Conservation (phyloP, 345 rosid species). For the Eucalyptus cladocalyx region DNA sequence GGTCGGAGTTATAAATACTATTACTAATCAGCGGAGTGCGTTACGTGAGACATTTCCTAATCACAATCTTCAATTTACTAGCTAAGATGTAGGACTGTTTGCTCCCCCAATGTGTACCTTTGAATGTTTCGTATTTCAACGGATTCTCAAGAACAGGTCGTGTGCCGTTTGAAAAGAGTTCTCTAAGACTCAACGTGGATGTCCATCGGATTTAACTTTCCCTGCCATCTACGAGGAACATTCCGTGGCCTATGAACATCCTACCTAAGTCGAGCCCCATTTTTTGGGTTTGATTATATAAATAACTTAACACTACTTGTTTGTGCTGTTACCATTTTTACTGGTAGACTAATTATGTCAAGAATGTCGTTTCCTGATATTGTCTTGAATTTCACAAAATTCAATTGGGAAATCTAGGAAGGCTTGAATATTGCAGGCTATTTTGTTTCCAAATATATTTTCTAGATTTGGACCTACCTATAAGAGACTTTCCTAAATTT, state of each 20-base stretch:
- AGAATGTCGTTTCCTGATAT: no score
- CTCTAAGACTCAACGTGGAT: background rate
- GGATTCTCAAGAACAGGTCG: background rate
- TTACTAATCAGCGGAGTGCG: background rate
- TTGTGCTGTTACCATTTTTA: fast-evolving
- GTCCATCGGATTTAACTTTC: background rate
- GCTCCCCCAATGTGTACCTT: background rate
- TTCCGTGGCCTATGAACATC: background rate
- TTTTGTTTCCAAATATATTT: no score
- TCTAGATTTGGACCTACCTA: no score
- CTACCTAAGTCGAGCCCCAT: background rate
- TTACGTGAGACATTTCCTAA: background rate
- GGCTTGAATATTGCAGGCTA: no score
- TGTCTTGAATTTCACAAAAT: no score
- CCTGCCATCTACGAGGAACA: background rate
- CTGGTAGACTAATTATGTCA: background rate
- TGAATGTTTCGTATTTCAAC: background rate
- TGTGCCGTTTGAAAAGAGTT: background rate
- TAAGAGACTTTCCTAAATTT: no score
- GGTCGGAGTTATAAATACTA: background rate
- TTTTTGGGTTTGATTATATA: background rate
- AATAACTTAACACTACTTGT: background rate
- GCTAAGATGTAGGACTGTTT: background rate
- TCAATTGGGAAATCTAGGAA: no score
- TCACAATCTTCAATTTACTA: background rate